Evolutionary conservation across 2,329 filamentous ascomycete genomes (phyloP).

Genomic region (Phyllosticta citriasiana): DNA sequence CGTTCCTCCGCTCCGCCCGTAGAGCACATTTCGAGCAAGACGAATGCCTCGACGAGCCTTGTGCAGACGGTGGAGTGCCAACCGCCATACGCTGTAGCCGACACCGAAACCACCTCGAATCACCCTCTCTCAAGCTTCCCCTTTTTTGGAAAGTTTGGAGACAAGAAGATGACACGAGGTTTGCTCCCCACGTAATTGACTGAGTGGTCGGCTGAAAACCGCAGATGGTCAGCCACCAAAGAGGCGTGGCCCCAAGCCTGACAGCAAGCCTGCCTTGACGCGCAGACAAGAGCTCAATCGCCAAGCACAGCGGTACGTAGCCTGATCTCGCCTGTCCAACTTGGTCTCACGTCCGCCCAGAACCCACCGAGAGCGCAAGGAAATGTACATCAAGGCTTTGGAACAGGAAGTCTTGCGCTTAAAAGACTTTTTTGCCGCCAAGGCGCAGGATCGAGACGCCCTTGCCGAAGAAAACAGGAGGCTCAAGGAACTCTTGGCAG

Average conservation of each 20-base stretch:
- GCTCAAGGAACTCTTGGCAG: conserved; percentile 52
- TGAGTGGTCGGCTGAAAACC: not conserved
- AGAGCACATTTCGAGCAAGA: not conserved
- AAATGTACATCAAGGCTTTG: conserved; percentile 87
- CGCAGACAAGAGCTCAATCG: conserved; percentile 88
- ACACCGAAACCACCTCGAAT: not conserved
- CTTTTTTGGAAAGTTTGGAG: conserved; percentile 11
- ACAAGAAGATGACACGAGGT: conserved; percentile 13
- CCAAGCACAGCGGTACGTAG: conserved; percentile 78
- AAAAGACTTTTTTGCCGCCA: conserved; percentile 71
- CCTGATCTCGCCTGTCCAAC: not conserved
- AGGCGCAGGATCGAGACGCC: conserved; percentile 65
- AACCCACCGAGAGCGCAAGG: conserved; percentile 93
- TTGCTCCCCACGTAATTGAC: not conserved
- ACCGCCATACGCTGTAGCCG: not conserved
- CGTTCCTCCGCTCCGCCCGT: not conserved
- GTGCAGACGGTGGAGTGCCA: conserved; percentile 1
- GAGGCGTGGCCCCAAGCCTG: conserved; percentile 86
- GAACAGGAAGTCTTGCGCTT: conserved; percentile 85
- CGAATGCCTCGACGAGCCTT: not conserved
- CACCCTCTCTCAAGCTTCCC: conserved; percentile 6
- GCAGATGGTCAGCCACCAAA: conserved; percentile 78
- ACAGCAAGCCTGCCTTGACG: conserved; percentile 89
- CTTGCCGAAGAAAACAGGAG: conserved; percentile 70
- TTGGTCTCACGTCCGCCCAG: conserved; percentile 36